Evolutionary conservation across 169 alveolate genomes (phyloP).

Genomic region (Plasmodium coatneyi): DNA sequence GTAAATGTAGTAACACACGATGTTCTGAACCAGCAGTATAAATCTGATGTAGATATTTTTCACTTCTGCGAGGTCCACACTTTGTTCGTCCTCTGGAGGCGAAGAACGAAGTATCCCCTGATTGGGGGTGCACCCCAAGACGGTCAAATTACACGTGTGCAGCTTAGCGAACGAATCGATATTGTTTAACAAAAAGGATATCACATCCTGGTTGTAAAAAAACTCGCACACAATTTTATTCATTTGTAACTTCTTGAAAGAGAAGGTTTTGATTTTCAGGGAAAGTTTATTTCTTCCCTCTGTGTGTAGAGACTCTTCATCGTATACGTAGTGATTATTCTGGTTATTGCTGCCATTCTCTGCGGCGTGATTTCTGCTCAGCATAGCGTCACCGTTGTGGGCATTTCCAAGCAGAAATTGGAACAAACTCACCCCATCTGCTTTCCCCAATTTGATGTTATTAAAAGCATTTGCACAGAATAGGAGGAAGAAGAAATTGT

Average conservation of each 20-base stretch:
- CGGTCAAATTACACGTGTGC: slow-evolving; percentile 21
- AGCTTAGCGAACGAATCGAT: background rate
- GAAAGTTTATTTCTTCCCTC: background rate
- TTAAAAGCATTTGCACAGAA: slow-evolving; percentile 23
- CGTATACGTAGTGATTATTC: background rate
- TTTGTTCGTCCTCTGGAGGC: background rate
- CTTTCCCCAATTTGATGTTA: background rate
- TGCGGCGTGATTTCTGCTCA: background rate
- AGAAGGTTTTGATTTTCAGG: slow-evolving; percentile 29
- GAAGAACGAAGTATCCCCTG: background rate
- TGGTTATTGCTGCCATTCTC: background rate
- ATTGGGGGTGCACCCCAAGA: background rate
- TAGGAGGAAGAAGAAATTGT: slow-evolving; percentile 29
- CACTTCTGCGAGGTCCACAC: background rate
- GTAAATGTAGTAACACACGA: slow-evolving; percentile 52
- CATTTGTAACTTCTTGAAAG: slow-evolving; percentile 39
- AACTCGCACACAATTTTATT: slow-evolving; percentile 70
- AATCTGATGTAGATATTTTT: slow-evolving; percentile 36
- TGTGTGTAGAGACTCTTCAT: background rate
- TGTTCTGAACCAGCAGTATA: slow-evolving; percentile 54
- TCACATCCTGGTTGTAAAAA: slow-evolving; percentile 69
- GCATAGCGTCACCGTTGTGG: background rate
- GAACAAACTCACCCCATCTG: slow-evolving; percentile 3
- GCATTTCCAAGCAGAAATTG: background rate
- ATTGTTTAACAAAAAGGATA: slow-evolving; percentile 16